Conservation (phyloP, 2,329 filamentous ascomycete species). For the Phoma sp. region DNA sequence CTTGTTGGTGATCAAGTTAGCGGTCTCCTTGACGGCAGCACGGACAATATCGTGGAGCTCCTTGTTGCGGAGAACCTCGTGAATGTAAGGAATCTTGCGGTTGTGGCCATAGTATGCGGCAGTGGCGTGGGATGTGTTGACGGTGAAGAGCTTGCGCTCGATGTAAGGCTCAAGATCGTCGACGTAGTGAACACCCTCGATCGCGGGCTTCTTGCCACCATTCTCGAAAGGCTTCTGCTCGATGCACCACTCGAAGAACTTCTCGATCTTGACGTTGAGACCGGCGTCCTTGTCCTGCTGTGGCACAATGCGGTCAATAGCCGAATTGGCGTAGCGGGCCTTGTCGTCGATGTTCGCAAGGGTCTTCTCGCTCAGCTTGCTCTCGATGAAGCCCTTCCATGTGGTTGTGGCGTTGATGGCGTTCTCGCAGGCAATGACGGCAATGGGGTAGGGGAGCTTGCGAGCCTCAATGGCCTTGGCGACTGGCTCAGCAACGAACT, state of each 20-base stretch:
- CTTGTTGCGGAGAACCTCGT: conserved; percentile 84
- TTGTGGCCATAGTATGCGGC: conserved; percentile 95
- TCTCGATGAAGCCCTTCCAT: conserved; percentile 79
- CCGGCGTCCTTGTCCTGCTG: conserved; percentile 82
- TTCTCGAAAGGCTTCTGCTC: conserved; percentile 82
- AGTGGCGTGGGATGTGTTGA: conserved; percentile 97
- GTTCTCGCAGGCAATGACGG: conserved; percentile 98
- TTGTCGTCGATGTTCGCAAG: conserved; percentile 73
- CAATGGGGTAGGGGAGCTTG: conserved; percentile 70
- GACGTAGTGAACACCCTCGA: conserved; percentile 92
- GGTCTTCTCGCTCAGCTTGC: conserved; percentile 73
- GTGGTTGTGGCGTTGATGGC: conserved; percentile 93
- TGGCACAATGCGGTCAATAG: conserved; percentile 97
- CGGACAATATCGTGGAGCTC: conserved; percentile 82
- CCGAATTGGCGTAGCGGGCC: conserved; percentile 94
- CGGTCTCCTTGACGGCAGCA: conserved; percentile 83
- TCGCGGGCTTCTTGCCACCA: conserved; percentile 71
- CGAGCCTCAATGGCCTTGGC: conserved; percentile 90
- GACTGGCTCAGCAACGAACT: conserved; percentile 94
- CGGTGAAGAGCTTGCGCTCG: conserved; percentile 98
- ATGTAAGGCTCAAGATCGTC: conserved; percentile 92
- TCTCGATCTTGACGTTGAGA: conserved; percentile 93
- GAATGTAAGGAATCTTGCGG: conserved; percentile 83
- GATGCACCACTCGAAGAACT: conserved; percentile 99
- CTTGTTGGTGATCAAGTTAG: conserved; percentile 83